Percentiles rank a stretch among this genome's conserved stretches.
phyloP scores from a whole-genome alignment of 805 yeast species.

The Candida silvatica region DNA sequence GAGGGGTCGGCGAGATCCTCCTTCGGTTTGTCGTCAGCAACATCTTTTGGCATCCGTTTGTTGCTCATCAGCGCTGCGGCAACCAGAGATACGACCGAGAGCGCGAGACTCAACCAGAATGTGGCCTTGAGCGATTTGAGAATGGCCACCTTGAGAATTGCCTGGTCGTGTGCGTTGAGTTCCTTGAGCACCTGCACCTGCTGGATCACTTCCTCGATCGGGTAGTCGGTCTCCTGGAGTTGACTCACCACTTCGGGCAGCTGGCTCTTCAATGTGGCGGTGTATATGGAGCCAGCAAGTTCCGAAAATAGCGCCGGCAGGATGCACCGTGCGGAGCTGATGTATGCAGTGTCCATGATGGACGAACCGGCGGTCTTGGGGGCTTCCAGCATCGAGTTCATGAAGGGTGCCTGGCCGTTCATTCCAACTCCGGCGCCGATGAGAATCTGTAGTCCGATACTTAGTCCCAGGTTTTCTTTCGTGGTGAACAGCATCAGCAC shows the following conservation, averaged over 20 bases:
- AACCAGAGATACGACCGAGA: conserved; percentile 26
- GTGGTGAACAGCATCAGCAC: conserved; percentile 30
- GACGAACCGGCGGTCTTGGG: conserved; percentile 43
- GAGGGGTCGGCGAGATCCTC: no score
- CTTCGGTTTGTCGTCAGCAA: conserved; percentile 2
- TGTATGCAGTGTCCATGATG: conserved; percentile 37
- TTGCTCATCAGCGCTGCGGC: conserved; percentile 30
- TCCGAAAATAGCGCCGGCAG: conserved; percentile 38
- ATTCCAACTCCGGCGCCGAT: conserved; percentile 40
- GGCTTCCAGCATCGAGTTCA: conserved; percentile 36
- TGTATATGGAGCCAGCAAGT: conserved; percentile 33
- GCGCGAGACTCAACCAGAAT: conserved; percentile 33
- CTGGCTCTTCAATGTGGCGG: conserved; percentile 18
- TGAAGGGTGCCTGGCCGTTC: conserved; percentile 33
- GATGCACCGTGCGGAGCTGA: conserved; percentile 35
- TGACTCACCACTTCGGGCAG: conserved; percentile 5
- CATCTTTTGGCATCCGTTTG: conserved; percentile 29
- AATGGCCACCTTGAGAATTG: conserved; percentile 12
- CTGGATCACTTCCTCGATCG: conserved; percentile 1
- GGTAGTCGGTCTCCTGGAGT: not conserved
- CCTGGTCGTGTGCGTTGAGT: conserved; percentile 9
- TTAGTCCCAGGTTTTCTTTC: conserved; percentile 25
- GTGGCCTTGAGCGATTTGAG: conserved; percentile 32
- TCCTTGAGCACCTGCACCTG: conserved; percentile 3
- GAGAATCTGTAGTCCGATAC: conserved; percentile 38